Evolutionary conservation across 352 stramenopile genomes (phyloP).

Genomic region (Peronospora belbahrii): DNA sequence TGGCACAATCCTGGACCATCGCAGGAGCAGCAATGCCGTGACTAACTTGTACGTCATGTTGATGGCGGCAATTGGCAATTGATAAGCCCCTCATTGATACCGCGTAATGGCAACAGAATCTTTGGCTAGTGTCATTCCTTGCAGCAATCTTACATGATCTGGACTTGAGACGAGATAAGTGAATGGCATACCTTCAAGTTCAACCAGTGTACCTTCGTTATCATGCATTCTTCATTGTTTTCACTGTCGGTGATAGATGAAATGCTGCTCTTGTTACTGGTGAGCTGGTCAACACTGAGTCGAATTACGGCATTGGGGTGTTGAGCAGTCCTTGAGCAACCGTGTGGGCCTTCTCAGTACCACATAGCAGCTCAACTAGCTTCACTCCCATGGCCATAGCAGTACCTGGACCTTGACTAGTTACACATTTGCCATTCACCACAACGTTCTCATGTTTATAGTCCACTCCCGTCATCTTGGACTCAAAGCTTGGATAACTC

Average conservation of each 20-base stretch:
- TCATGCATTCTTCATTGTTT: constrained; percentile 3
- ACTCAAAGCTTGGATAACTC: constrained; percentile 63
- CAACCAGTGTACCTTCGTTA: background rate
- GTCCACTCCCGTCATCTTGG: constrained; percentile 42
- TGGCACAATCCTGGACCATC: no score
- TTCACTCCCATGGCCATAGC: constrained; percentile 81
- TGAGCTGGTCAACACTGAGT: background rate
- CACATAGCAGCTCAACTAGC: constrained; percentile 66
- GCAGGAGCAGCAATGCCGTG: background rate
- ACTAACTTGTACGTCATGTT: background rate
- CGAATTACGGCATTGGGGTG: constrained; percentile 21
- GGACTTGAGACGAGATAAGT: background rate
- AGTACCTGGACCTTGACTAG: constrained; percentile 66
- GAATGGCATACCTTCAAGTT: background rate
- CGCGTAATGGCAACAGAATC: no score
- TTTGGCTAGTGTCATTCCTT: no score
- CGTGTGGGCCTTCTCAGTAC: constrained; percentile 47
- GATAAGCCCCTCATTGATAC: no score
- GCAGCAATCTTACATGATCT: background rate
- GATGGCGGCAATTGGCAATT: background rate
- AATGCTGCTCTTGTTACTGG: background rate
- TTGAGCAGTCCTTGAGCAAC: constrained; percentile 56
- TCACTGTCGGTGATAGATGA: background rate
- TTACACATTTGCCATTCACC: constrained; percentile 67
- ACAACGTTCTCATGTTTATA: constrained; percentile 55